A percentile compares a stretch with the other conserved stretches of the same genome.
These are phyloP conservation scores for Paecilomyces fulvus DNA, from an alignment of 2,329 filamentous ascomycete genomes.

Conservation along the genomic window DNA sequence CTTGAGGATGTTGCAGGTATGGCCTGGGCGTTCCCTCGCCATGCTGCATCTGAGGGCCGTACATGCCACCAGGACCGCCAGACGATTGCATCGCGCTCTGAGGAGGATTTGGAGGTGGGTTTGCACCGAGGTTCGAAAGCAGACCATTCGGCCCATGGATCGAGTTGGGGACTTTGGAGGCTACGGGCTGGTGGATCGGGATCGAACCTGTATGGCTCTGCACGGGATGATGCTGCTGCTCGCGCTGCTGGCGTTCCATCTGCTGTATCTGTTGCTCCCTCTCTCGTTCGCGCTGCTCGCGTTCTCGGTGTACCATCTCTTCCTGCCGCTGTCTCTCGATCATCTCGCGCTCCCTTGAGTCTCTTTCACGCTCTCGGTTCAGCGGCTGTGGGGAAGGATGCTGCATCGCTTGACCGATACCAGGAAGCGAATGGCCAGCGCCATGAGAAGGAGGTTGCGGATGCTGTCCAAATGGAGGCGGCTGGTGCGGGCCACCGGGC, in stretches of 20 bases:
- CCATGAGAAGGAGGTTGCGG: conserved; percentile 27
- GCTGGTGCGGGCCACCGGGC: conserved; percentile 32
- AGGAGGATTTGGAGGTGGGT: conserved; percentile 46
- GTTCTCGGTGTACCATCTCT: conserved; percentile 49
- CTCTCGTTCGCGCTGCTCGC: conserved; percentile 42
- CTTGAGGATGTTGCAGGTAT: conserved; percentile 55
- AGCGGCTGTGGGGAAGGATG: conserved; percentile 34
- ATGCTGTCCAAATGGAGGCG: conserved; percentile 36
- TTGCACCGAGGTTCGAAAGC: conserved; percentile 62
- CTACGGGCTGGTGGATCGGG: conserved; percentile 89
- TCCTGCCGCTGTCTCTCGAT: conserved; percentile 45
- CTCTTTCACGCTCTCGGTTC: conserved; percentile 39
- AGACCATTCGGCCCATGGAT: conserved; percentile 91
- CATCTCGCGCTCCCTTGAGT: conserved; percentile 48
- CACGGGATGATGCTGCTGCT: conserved; percentile 60
- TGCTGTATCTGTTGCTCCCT: conserved; percentile 46
- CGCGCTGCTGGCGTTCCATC: conserved; percentile 45
- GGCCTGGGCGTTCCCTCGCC: conserved; percentile 46
- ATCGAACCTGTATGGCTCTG: conserved; percentile 84
- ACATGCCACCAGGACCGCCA: conserved; percentile 55
- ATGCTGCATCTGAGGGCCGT: conserved; percentile 59
- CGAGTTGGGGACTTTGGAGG: conserved; percentile 66
- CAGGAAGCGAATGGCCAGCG: conserved; percentile 30
- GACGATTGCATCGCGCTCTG: conserved; percentile 50
- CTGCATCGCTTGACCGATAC: conserved; percentile 34